These are phyloP conservation scores for Suillus alpinus DNA, from an alignment of 768 basidiomycete species.

Conservation along the genomic window DNA sequence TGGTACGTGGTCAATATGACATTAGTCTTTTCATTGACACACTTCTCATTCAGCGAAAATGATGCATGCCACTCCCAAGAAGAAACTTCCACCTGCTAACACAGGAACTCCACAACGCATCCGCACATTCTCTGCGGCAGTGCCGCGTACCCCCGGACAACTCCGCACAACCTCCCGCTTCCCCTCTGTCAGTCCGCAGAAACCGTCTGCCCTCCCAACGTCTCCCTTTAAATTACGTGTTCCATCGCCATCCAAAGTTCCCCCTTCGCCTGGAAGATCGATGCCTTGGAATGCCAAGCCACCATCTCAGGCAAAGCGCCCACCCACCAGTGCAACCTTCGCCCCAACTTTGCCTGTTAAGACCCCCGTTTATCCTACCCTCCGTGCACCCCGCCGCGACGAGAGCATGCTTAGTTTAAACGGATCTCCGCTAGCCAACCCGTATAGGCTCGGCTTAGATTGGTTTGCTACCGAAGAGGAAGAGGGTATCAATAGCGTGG, in stretches of 20 bases:
- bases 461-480: constrained; percentile 49
- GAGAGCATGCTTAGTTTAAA: constrained; percentile 81
- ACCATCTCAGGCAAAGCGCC: constrained; percentile 26
- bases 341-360: constrained; percentile 55
- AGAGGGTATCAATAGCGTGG: constrained; percentile 25
- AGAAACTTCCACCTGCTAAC: constrained; percentile 48
- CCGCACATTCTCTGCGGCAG: constrained; percentile 33
- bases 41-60: constrained; percentile 37
- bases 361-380: constrained; percentile 39
- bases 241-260: constrained; percentile 53
- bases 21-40: background rate
- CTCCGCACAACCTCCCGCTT: constrained; percentile 25
- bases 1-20: constrained; percentile 39
- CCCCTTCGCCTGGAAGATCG: constrained; percentile 27
- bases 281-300: constrained; percentile 13
- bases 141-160: background rate
- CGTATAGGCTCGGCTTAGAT: constrained; percentile 62
- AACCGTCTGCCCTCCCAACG: constrained; percentile 24
- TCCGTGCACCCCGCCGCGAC: constrained; percentile 68
- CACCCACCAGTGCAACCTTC: constrained; percentile 66
- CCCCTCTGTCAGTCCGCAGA: constrained; percentile 36
- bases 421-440: constrained; percentile 80
- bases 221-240: constrained; percentile 32
- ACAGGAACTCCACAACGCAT: constrained; percentile 52
- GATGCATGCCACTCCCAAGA: constrained; percentile 48